Base-by-base conservation (phyloP, 2,329 filamentous ascomycete genomes). In the Calonectria ilicicola region DNA sequence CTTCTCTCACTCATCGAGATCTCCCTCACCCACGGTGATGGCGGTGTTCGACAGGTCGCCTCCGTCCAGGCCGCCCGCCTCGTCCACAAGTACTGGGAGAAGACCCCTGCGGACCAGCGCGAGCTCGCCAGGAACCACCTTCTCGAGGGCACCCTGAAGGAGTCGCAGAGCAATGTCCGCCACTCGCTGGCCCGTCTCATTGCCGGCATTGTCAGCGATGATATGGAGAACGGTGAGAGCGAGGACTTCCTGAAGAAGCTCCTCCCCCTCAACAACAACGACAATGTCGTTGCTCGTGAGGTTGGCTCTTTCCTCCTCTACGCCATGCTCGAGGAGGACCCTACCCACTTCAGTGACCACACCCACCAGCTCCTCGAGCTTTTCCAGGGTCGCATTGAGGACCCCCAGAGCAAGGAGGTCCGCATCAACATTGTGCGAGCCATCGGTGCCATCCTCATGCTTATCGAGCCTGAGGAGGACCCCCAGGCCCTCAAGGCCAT, bases 401-500 rank as follows among this genome's bases (percentile, higher is more conserved):
- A 98, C 81, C 92, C 94, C 1, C 93, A 97, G 85, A 98, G 95
- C 84, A 91, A 94, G 74, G 95, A 98, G 83, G 97, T 99, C 70
- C 93, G 96, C 80, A 92, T 98, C 86, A 98, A 98, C 88, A 97
- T 97, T 38, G 93, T 98, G 85, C 91, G 98, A 81, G 95, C 95
- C 73, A 90, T 98, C 73, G 95, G 96, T 80, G 94, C 95, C 81
- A 90, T 98, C 80, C 93, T 96, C 67, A 93, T 97, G 88, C 91
- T 98, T 74, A 88, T 98, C 62, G 94, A 98, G 82, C 92, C 94
- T 1, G 96, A 98, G 46, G 95, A 98, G 86, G 93, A 98, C 77
- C 88, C 91, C 74, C 87, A 93, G 75, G 91, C 93, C 49, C 88
- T 98, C 72, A 90, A 91, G 80, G 88, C 92, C 62, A 93, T 98